phyloP scores from a whole-genome alignment of 495 filamentous ascomycete species.

The Darksidea phi region DNA sequence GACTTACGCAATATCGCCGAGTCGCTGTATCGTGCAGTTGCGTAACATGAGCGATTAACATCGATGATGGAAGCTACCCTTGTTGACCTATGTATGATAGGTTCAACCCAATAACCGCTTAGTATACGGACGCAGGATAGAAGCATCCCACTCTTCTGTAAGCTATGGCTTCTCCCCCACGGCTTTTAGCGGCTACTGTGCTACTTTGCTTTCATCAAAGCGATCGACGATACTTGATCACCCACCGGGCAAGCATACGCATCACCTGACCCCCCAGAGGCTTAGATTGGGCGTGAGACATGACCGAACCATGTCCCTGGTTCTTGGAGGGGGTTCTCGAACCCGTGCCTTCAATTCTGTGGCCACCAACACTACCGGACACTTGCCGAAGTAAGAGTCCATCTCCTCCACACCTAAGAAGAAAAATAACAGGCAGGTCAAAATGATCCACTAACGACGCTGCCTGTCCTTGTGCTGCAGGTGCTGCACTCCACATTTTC shows the following conservation, averaged over 20 bases:
- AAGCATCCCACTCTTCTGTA: background rate
- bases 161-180: background rate
- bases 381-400: no score
- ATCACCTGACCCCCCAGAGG: background rate
- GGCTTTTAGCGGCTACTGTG: background rate
- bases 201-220: background rate
- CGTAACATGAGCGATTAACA: background rate
- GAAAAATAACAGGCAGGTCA: background rate
- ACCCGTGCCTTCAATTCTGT: no score
- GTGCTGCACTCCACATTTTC: slow-evolving; percentile 34
- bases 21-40: background rate
- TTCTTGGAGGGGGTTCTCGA: no score
- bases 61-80: background rate
- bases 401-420: background rate
- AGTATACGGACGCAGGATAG: background rate
- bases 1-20: background rate
- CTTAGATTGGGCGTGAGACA: no score
- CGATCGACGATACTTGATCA: background rate
- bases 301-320: no score
- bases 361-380: no score
- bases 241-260: background rate
- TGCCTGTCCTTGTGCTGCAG: slow-evolving; percentile 13
- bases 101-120: background rate
- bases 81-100: background rate
- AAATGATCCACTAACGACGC: background rate